Conservation (phyloP, 1,139 yeast genomes). For the Pichia sp. region DNA sequence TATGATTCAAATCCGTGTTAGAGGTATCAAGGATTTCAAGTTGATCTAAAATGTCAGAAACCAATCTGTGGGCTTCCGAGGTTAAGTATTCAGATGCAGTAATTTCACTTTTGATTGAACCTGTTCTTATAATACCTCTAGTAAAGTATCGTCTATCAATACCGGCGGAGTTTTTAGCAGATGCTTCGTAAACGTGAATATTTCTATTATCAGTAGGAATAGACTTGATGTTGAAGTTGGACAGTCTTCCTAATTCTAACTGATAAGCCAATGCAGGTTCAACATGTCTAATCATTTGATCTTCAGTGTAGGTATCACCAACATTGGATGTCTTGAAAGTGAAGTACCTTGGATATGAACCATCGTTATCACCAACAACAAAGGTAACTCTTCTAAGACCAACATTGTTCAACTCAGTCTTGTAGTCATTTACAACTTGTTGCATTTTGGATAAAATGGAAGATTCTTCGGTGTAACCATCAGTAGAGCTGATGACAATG, state of each 20-base stretch:
- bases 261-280: constrained; percentile 99
- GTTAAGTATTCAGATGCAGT: constrained; percentile 90
- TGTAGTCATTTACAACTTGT: constrained; percentile 64
- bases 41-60: constrained; percentile 93
- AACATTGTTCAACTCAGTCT: constrained; percentile 63
- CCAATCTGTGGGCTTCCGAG: constrained; percentile 91
- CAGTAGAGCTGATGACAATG: constrained; percentile 68
- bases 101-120: constrained; percentile 87
- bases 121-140: constrained; percentile 95
- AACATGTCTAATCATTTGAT: constrained; percentile 91
- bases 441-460: constrained; percentile 60
- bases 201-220: constrained; percentile 95
- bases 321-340: constrained; percentile 58
- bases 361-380: constrained; percentile 77
- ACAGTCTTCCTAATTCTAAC: constrained; percentile 87
- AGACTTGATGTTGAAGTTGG: constrained; percentile 91
- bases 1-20: constrained; percentile 93
- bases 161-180: constrained; percentile 87
- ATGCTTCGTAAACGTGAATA: constrained; percentile 94
- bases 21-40: constrained; percentile 91
- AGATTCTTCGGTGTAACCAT: constrained; percentile 69
- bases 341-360: constrained; percentile 90
- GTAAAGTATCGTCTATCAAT: constrained; percentile 89
- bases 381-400: constrained; percentile 89
- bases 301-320: constrained; percentile 77